Conservation (phyloP, 495 filamentous ascomycete genomes). For the Xylaria nigripes region DNA sequence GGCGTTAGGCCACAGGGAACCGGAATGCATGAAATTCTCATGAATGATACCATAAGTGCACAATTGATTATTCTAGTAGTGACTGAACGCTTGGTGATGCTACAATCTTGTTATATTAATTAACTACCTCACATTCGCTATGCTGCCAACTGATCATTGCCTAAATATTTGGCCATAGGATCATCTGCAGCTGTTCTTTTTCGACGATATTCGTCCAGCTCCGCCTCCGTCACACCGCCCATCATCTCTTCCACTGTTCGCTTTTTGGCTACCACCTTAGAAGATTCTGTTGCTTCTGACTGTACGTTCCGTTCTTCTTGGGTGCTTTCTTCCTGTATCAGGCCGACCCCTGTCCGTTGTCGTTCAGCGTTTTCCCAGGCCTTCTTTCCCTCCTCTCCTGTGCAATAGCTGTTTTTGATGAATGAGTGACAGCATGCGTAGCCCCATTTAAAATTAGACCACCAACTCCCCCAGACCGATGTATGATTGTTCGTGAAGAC, state of each 20-base stretch:
- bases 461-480: conserved; percentile 95
- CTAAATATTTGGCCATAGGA: conserved; percentile 74
- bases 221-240: conserved; percentile 68
- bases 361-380: conserved; percentile 62
- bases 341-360: conserved; percentile 43
- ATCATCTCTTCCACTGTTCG: conserved; percentile 66
- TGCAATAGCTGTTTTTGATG: conserved; percentile 95
- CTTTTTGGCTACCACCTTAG: conserved; percentile 44
- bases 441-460: conserved; percentile 93
- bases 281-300: conserved; percentile 23
- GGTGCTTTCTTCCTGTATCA: conserved; percentile 24
- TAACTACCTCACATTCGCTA: conserved; percentile 6
- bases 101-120: not conserved
- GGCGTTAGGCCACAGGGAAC: conserved; percentile 32
- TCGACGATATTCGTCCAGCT: conserved; percentile 72
- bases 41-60: conserved; percentile 20
- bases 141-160: conserved; percentile 27
- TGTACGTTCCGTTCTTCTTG: conserved; percentile 24
- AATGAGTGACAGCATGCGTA: conserved; percentile 91
- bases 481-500: conserved; percentile 84
- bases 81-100: not conserved
- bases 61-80: conserved; percentile 14
- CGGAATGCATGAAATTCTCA: conserved; percentile 31
- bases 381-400: conserved; percentile 71
- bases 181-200: conserved; percentile 63